phyloP scores from a whole-genome alignment of 495 filamentous ascomycete species.

The Annulohypoxylon bovei region DNA sequence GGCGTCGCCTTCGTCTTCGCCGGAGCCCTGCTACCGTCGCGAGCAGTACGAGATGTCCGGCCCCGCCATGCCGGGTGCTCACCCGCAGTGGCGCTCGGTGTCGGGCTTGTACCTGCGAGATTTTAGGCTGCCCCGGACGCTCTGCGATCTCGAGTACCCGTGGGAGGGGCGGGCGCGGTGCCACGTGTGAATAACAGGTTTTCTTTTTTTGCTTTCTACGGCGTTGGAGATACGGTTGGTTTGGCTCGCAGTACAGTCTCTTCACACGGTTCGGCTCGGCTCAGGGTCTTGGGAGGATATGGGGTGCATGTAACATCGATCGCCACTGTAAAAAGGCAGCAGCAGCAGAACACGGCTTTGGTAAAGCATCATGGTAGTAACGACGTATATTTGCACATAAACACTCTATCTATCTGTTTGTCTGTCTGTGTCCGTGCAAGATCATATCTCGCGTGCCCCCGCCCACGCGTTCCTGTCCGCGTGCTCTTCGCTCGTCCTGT shows the following conservation, averaged over 20 bases:
- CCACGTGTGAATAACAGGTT: not conserved
- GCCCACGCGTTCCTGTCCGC: conserved; percentile 5
- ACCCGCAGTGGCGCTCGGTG: not conserved
- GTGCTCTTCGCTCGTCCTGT: not conserved
- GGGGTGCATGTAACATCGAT: no score
- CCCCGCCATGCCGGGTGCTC: not conserved
- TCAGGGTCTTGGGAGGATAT: conserved; percentile 1
- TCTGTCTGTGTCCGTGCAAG: no score
- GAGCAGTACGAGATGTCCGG: not conserved
- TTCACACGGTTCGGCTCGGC: not conserved
- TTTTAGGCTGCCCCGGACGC: not conserved
- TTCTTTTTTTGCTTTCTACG: not conserved
- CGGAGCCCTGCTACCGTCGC: not conserved
- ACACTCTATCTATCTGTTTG: no score
- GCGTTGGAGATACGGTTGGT: conserved; percentile 7
- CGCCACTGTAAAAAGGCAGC: no score
- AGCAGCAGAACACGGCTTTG: no score
- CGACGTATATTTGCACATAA: no score
- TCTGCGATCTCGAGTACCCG: conserved; percentile 1
- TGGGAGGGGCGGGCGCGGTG: conserved; percentile 9
- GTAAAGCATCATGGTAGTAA: no score
- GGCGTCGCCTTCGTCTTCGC: conserved; percentile 7
- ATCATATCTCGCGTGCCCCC: not conserved
- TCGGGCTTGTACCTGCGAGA: conserved; percentile 6
- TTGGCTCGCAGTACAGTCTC: not conserved